Percentiles rank a stretch among this genome's conserved stretches.
Evolutionary conservation across 2,329 filamentous ascomycete genomes (phyloP).

Genomic region (Pseudocercospora musae): DNA sequence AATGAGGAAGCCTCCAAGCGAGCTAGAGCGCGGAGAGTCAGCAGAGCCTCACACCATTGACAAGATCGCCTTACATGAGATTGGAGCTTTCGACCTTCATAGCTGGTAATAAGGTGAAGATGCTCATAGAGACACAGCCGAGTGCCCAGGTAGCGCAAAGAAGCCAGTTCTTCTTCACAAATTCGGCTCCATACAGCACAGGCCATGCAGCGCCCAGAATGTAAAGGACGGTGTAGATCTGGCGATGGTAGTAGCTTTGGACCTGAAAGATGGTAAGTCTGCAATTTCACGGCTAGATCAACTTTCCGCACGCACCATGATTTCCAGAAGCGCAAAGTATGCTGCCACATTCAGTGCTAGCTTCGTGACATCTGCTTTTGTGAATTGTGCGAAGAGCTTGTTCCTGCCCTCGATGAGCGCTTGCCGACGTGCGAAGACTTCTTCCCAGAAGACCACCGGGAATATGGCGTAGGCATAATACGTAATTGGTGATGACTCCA

Average conservation of each 20-base stretch:
- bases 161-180: slow-evolving; percentile 63
- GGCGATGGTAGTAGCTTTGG: slow-evolving; percentile 84
- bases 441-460: slow-evolving; percentile 94
- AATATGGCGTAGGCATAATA: slow-evolving; percentile 94
- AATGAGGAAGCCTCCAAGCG: slow-evolving; percentile 76
- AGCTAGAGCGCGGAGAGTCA: slow-evolving; percentile 44
- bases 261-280: slow-evolving; percentile 53
- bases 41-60: neutral
- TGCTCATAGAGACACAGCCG: slow-evolving; percentile 79
- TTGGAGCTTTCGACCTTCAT: slow-evolving; percentile 76
- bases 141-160: slow-evolving; percentile 69
- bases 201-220: slow-evolving; percentile 77
- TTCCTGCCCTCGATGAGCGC: slow-evolving; percentile 65
- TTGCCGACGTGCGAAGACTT: slow-evolving; percentile 74
- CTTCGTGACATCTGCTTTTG: slow-evolving; percentile 55
- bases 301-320: slow-evolving; percentile 51
- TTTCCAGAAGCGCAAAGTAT: slow-evolving; percentile 74
- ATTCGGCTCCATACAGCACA: slow-evolving; percentile 65
- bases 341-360: slow-evolving; percentile 62
- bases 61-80: slow-evolving; percentile 60
- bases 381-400: slow-evolving; percentile 66
- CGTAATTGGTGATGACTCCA: slow-evolving; percentile 73
- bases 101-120: slow-evolving; percentile 83
- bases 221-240: slow-evolving; percentile 81
- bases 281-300: neutral